Evolutionary conservation across 2,329 filamentous ascomycete species (phyloP).

Genomic region (Orbilia oligospora): DNA sequence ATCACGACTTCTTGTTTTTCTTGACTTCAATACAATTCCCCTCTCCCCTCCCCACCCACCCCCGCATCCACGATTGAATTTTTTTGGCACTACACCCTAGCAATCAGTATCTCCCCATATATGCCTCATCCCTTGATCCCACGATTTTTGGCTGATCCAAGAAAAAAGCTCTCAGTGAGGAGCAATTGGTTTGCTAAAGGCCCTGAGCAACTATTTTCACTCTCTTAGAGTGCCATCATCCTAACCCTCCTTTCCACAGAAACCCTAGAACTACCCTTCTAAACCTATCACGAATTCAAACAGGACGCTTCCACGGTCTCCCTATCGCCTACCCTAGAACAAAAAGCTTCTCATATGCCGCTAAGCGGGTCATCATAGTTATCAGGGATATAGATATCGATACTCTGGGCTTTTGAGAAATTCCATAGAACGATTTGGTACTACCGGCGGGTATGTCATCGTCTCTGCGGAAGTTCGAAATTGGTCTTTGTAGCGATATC

Average conservation of each 20-base stretch:
- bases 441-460: not conserved
- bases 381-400: not conserved
- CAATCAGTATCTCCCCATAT: no score
- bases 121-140: no score
- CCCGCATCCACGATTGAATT: no score
- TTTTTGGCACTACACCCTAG: no score
- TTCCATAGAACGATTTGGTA: not conserved
- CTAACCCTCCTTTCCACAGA: not conserved
- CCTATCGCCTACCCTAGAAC: not conserved
- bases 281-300: slow-evolving; percentile 1
- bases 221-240: not conserved
- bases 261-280: not conserved
- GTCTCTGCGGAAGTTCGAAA: not conserved
- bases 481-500: not conserved
- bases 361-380: not conserved
- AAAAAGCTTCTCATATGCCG: not conserved
- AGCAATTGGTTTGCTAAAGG: not conserved
- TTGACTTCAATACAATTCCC: no score
- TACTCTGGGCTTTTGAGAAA: not conserved
- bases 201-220: not conserved
- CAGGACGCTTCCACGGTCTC: not conserved
- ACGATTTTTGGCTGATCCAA: no score
- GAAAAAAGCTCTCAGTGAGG: no score
- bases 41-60: no score
- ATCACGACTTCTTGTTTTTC: no score